Conservation (phyloP, 1,139 yeast genomes). For the Pneumocystis wakefieldiae region DNA sequence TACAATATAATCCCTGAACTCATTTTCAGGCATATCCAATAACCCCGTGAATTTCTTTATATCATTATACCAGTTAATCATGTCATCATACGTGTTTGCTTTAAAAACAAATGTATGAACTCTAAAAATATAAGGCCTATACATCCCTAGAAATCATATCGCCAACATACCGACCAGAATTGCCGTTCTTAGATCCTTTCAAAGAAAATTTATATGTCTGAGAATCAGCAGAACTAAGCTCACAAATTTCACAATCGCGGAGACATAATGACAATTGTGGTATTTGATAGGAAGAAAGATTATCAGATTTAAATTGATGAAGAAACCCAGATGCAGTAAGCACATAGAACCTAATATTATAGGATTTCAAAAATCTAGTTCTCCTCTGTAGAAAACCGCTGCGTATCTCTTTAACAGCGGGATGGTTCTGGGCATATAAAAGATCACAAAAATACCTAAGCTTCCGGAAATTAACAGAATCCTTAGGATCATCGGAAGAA, state of each 20-base stretch:
- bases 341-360: slow-evolving; percentile 81
- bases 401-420: slow-evolving; percentile 55
- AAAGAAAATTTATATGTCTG: slow-evolving; percentile 69
- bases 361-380: slow-evolving; percentile 78
- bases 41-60: background rate
- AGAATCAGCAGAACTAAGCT: slow-evolving; percentile 32
- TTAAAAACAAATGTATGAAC: slow-evolving; percentile 91
- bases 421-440: slow-evolving; percentile 43
- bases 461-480: background rate
- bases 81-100: slow-evolving; percentile 58
- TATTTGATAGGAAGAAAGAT: slow-evolving; percentile 65
- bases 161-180: slow-evolving; percentile 23
- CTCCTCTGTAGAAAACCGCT: slow-evolving; percentile 78
- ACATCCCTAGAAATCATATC: background rate
- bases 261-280: slow-evolving; percentile 80
- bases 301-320: slow-evolving; percentile 79
- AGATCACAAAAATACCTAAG: background rate
- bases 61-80: slow-evolving; percentile 72
- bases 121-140: slow-evolving; percentile 32
- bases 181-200: slow-evolving; percentile 51
- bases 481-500: background rate
- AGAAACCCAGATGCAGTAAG: slow-evolving; percentile 63
- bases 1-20: background rate
- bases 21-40: background rate
- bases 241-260: slow-evolving; percentile 67